A percentile compares a stretch with the other conserved stretches of the same genome.
These are phyloP conservation scores for Suillus placidus DNA, from an alignment of 768 basidiomycete species.

Conservation along the genomic window DNA sequence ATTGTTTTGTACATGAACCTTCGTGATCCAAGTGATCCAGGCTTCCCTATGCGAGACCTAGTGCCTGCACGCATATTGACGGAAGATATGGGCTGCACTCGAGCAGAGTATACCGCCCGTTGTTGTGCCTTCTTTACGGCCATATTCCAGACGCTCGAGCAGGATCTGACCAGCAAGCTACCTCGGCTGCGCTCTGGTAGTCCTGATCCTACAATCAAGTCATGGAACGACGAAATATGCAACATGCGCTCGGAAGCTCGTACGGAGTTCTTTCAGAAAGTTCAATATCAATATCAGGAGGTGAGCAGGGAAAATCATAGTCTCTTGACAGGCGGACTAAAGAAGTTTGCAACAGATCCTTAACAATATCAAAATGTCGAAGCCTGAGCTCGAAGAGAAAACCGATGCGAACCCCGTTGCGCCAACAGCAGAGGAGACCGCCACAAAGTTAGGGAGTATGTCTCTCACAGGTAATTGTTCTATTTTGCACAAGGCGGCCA, in stretches of 20 bases:
- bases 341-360: not conserved
- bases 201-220: not conserved
- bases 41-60: constrained; percentile 20
- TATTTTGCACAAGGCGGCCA: not conserved
- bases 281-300: not conserved
- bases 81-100: not conserved
- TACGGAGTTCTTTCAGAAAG: constrained; percentile 3
- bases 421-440: not conserved
- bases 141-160: constrained; percentile 12
- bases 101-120: not conserved
- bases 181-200: not conserved
- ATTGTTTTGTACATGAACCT: constrained; percentile 24
- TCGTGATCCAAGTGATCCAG: not conserved
- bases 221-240: not conserved
- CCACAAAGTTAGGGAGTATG: not conserved
- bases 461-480: not conserved
- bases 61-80: constrained; percentile 20
- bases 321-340: not conserved
- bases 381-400: not conserved
- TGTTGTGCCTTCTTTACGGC: constrained; percentile 21
- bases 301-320: not conserved
- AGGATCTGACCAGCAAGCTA: not conserved
- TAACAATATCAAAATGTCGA: not conserved
- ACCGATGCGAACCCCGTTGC: not conserved
- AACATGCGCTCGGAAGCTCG: not conserved